phyloP scores from a whole-genome alignment of 78 protist species.

The Trichosphaerium sp. region DNA sequence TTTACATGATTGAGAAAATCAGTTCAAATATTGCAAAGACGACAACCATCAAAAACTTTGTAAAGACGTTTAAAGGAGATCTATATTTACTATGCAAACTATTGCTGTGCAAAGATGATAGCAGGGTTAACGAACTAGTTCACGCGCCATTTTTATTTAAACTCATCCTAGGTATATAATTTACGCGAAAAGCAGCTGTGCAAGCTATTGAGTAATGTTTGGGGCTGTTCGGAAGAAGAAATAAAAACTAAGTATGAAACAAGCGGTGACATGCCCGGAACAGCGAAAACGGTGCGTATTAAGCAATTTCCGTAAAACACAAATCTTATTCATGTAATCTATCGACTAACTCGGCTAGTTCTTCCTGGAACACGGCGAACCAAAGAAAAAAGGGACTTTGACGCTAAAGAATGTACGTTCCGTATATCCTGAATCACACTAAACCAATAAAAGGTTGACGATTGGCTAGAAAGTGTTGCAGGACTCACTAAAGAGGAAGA shows the following conservation, averaged over 20 bases:
- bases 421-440: conserved; percentile 37
- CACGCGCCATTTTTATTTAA: no score
- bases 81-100: conserved; percentile 37
- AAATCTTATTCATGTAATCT: not conserved
- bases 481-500: conserved; percentile 14
- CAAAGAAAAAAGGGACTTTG: conserved; percentile 19
- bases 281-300: conserved; percentile 24
- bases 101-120: conserved; percentile 42
- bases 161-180: no score
- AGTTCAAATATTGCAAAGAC: no score
- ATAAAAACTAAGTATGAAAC: conserved; percentile 33
- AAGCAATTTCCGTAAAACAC: not conserved
- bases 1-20: no score
- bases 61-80: conserved; percentile 54
- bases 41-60: no score
- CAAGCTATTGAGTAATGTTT: conserved; percentile 23
- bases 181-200: conserved; percentile 50
- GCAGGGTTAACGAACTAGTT: no score
- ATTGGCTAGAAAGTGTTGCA: conserved; percentile 25
- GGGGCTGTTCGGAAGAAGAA: conserved; percentile 4
- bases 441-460: conserved; percentile 28
- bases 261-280: conserved; percentile 52
- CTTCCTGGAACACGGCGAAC: conserved; percentile 18
- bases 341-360: not conserved
- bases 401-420: conserved; percentile 48